Evolutionary conservation across 345 rosid genomes (phyloP).

Genomic region (Euphorbia pulcherrima): DNA sequence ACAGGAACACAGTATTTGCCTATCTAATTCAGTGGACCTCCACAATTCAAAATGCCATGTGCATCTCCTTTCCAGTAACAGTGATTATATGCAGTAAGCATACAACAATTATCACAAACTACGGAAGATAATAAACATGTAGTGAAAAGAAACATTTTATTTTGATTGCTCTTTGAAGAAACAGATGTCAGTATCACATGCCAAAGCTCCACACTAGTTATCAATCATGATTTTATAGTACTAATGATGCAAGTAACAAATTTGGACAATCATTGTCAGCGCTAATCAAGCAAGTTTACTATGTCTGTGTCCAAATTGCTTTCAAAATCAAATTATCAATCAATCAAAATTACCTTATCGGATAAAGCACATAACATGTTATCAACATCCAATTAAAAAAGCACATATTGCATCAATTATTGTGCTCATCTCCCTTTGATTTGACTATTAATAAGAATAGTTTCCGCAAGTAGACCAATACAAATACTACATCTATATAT

Average conservation of each 20-base stretch:
- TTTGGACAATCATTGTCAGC: slow-evolving; percentile 37
- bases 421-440: slow-evolving; percentile 12
- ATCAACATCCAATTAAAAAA: slow-evolving; percentile 3
- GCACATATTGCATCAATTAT: slow-evolving; percentile 22
- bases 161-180: slow-evolving; percentile 6
- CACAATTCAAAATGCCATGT: not conserved
- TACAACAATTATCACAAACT: slow-evolving; percentile 12
- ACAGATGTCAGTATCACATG: slow-evolving; percentile 3
- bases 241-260: slow-evolving; percentile 22
- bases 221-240: slow-evolving; percentile 15
- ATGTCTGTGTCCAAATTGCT: slow-evolving; percentile 21
- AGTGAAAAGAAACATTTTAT: not conserved
- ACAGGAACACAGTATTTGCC: slow-evolving; percentile 20
- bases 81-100: slow-evolving; percentile 20
- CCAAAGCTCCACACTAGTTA: slow-evolving; percentile 21
- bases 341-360: slow-evolving; percentile 31
- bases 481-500: not conserved
- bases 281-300: slow-evolving; percentile 34
- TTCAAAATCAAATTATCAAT: slow-evolving; percentile 16
- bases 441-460: not conserved
- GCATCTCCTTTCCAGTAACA: slow-evolving; percentile 25
- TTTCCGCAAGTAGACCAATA: not conserved
- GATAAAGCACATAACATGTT: slow-evolving; percentile 21
- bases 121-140: not conserved
- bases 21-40: slow-evolving; percentile 15